Evolutionary conservation across 2,329 filamentous ascomycete genomes (phyloP).

Genomic region (Phaeosphaeriaceae sp.): DNA sequence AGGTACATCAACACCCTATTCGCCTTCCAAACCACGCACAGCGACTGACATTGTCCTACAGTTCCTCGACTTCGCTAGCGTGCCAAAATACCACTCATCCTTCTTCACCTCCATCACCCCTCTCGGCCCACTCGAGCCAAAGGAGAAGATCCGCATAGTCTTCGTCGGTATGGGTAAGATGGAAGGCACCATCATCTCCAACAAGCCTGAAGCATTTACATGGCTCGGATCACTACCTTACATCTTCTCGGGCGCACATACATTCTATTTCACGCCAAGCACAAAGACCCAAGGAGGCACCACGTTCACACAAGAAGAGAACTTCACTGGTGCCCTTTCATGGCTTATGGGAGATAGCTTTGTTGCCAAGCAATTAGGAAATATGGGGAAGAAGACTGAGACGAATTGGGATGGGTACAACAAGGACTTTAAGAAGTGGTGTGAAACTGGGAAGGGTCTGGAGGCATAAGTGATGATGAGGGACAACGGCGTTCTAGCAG

Average conservation of each 20-base stretch:
- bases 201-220: constrained; percentile 13
- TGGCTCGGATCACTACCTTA: constrained; percentile 22
- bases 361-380: constrained; percentile 13
- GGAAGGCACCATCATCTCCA: constrained; percentile 15
- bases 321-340: constrained; percentile 21
- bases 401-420: constrained; percentile 21
- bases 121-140: constrained; percentile 14
- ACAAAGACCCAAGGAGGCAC: constrained; percentile 15
- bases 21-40: not conserved
- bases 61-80: constrained; percentile 22
- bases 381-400: constrained; percentile 17
- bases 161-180: constrained; percentile 13
- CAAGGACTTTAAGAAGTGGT: constrained; percentile 21
- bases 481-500: not conserved
- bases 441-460: constrained; percentile 7
- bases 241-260: constrained; percentile 27
- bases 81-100: constrained; percentile 14
- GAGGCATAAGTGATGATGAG: not conserved
- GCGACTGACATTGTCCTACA: not conserved
- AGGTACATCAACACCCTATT: constrained; percentile 3
- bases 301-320: constrained; percentile 27
- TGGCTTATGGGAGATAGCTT: constrained; percentile 20
- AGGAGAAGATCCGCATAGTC: constrained; percentile 18
- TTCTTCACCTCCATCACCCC: constrained; percentile 27
- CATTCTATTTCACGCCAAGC: constrained; percentile 23